Base-by-base conservation (phyloP, 2,329 filamentous ascomycete species). In the Colletotrichum sp. region DNA sequence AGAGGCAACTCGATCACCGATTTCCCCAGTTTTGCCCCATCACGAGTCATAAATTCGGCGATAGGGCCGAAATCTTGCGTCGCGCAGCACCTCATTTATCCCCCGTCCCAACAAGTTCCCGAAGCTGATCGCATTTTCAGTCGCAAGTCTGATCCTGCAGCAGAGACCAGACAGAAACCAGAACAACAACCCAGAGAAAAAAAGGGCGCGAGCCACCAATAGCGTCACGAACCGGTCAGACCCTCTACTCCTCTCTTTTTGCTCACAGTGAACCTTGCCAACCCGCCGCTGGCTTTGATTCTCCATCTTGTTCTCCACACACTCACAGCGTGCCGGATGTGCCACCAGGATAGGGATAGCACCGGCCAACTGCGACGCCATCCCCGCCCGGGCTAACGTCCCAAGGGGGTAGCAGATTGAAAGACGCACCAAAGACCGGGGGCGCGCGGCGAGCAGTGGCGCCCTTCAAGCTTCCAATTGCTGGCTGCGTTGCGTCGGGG, bases 281-380 rank as follows among this genome's bases (percentile, higher is more conserved):
- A 19, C 36, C 36, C 36, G 39, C 39, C 19, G 39, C 44, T 25
- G 25, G 28, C 39, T 28, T 15, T 28, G 52, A 22, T 60, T 55
- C 68, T 30, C 52, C 39, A 39, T 63, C 36, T 52, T 52, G 44
- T 13, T 52, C 61, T 44, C 55, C 72, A 72, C 55, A 68, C 60
- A 57, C 68, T 52, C 44, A 52, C 30, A 59, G 25, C 64, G 27
- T 72, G 68, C 73, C 73, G 73, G 73, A 73, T 75, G 73, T 75
- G 73, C 64, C 63, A 72, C 73, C 73, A 75, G 69, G 73, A 75
- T 75, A 75, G 73, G 73, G 69, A 75, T 75, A 75, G 73, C 55
- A 68, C 69, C 69, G 73, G 44, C 69, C 69, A 64, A 68, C 69
- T 44, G 69, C n/a, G 69, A 63, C 72, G 60, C 44, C 67, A 27